Evolutionary conservation across 495 filamentous ascomycete species (phyloP).

Genomic region (Penicillium alfredii): DNA sequence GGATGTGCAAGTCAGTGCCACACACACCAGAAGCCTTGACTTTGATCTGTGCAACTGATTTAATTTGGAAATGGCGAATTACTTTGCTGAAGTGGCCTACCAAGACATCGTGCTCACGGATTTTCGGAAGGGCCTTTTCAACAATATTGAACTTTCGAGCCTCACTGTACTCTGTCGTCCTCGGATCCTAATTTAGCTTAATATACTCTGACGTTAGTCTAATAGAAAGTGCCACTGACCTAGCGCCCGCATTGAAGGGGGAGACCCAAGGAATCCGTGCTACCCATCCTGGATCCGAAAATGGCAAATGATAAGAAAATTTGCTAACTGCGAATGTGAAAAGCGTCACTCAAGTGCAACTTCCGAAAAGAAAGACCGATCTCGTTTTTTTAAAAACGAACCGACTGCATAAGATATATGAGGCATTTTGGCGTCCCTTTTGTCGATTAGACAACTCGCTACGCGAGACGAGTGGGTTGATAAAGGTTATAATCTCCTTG

Average conservation of each 20-base stretch:
- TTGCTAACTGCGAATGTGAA: background rate
- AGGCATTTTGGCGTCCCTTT: too few species aligned
- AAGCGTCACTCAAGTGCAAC: background rate
- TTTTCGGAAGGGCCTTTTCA: slow-evolving; percentile 1
- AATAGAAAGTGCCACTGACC: background rate
- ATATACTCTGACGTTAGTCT: background rate
- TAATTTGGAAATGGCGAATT: background rate
- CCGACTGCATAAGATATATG: background rate
- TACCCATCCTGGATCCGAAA: background rate
- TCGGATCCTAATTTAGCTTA: background rate
- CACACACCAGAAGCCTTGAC: slow-evolving; percentile 55
- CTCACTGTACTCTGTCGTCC: background rate
- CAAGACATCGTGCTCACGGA: background rate
- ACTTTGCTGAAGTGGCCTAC: background rate
- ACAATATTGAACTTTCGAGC: background rate
- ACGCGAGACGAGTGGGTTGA: too few species aligned
- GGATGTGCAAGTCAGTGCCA: slow-evolving; percentile 53
- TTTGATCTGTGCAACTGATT: slow-evolving; percentile 1
- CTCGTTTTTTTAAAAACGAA: background rate
- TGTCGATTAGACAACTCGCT: too few species aligned
- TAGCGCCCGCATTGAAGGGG: background rate
- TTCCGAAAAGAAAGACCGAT: background rate
- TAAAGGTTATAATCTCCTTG: too few species aligned
- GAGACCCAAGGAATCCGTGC: background rate
- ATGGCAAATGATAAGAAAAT: background rate